Evolutionary conservation across 179 eudicot genomes (phyloP), one percentile per base, ranked within the genome.

Genomic region (Spergularia azorica): DNA sequence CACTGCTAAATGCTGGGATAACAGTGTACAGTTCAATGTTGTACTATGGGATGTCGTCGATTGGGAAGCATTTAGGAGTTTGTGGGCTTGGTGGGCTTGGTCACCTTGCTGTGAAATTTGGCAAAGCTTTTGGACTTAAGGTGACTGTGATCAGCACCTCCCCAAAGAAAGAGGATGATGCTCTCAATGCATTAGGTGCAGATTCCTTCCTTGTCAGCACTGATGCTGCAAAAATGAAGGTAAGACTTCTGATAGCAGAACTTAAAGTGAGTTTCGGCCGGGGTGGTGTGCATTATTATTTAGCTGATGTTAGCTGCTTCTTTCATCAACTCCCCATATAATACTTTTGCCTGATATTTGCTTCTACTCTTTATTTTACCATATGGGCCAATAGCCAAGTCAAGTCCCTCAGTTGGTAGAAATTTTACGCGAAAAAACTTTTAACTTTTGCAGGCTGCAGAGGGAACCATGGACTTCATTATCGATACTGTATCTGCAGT

Each of bases 41-140:
- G 72, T 80, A 83, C 59, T 83, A 83, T 51, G 86, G 86, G 15
- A 80, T 83, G 81, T 48, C 76, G 0, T 54, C 54, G n/a, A 76
- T 59, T 17, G 86, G 86, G 26, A 80, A 80, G 77, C 86, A 83
- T 77, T 63, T 83, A 64, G 86, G 86, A 5, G 71, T 83, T 32
- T 73, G 72, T 41, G 86, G 86, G 1, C 20, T 80, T 20, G 87
- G 87, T 54, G 87, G 87, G 14, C 79, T 84, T 17, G 87, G 87
- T 48, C 87, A 85, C 64, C 50, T 85, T 59, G 83, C 87, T 77
- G 87, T 85, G 17, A 85, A 82, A 77, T 60, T 85, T 13, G 87
- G 77, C 1, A 85, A 82, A 52, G 87, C 87, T 11, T 82, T 85
- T 60, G 85, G 85, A 3, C 76, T 82, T 7, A 82, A 60, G 63